Evolutionary conservation across 129 eudicot species (phyloP).

Genomic region (Ambrosia trifida): DNA sequence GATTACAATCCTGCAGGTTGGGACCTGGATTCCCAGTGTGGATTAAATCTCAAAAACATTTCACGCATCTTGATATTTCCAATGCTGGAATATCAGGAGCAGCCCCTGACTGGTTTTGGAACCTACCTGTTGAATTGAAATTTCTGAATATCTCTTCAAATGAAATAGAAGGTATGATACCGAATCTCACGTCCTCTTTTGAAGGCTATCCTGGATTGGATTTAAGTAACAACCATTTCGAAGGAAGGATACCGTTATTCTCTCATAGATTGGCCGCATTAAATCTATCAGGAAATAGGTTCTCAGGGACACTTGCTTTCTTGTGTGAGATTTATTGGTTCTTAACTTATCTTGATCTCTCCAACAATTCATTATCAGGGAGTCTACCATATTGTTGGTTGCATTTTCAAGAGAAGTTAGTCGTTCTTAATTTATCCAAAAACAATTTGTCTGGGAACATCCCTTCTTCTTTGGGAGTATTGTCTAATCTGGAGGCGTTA

Average conservation of each 20-base stretch:
- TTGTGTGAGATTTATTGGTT: neutral
- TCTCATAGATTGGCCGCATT: neutral
- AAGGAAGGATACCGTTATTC: conserved; percentile 14
- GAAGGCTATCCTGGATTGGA: conserved; percentile 9
- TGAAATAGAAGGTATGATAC: conserved; percentile 29
- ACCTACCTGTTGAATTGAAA: neutral
- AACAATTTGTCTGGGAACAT: conserved; percentile 32
- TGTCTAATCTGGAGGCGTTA: neutral
- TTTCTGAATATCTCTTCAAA: conserved; percentile 31
- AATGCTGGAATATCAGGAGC: conserved; percentile 31
- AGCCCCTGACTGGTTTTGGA: conserved; percentile 42
- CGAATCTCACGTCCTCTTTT: conserved; percentile 1
- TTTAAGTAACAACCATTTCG: conserved; percentile 23
- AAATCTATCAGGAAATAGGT: conserved; percentile 35
- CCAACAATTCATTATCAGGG: conserved; percentile 28
- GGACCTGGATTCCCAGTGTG: conserved; percentile 45
- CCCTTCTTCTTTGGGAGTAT: conserved; percentile 32
- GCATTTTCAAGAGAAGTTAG: neutral
- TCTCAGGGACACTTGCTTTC: conserved; percentile 25
- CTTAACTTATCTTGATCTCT: conserved; percentile 30
- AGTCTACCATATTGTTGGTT: conserved; percentile 35
- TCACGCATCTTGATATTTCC: conserved; percentile 39
- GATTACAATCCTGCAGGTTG: conserved; percentile 26
- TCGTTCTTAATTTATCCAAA: conserved; percentile 25
- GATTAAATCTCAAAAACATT: conserved; percentile 25